These are phyloP conservation scores for Diaporthe longicolla DNA, from an alignment of 2,329 filamentous ascomycete species.

Conservation along the genomic window DNA sequence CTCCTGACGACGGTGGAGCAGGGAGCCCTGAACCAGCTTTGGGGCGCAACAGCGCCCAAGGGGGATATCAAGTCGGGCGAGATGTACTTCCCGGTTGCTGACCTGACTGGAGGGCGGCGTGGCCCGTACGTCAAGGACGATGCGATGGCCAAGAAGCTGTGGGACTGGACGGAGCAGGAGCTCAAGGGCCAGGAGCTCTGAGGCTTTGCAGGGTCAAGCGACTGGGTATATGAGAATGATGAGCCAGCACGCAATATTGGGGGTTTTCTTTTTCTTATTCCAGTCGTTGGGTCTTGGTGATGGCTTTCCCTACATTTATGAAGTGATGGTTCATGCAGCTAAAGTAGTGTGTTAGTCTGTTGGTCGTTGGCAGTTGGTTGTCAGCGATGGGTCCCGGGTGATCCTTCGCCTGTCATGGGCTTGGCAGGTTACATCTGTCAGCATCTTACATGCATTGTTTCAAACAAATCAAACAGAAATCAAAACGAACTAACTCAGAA, in stretches of 20 bases:
- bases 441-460: background rate
- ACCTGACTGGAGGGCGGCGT: conserved; percentile 45
- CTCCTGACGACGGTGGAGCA: conserved; percentile 45
- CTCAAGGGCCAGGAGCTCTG: conserved; percentile 40
- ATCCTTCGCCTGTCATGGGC: background rate
- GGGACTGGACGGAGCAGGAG: conserved; percentile 55
- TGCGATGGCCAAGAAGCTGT: conserved; percentile 50
- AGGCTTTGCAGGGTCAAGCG: background rate
- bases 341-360: background rate
- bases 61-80: conserved; percentile 46
- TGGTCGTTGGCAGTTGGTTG: background rate
- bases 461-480: background rate
- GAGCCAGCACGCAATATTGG: background rate
- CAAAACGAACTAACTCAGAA: no score
- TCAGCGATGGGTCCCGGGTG: background rate
- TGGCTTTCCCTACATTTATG: background rate
- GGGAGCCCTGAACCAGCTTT: conserved; percentile 38
- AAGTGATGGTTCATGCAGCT: conserved; percentile 5
- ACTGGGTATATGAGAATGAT: background rate
- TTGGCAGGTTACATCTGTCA: conserved; percentile 21
- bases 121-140: conserved; percentile 47
- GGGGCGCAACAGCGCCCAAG: conserved; percentile 36
- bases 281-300: background rate
- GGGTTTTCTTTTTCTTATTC: no score
- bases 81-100: conserved; percentile 53